Conservation (phyloP, 2,329 filamentous ascomycete species). For the Colletotrichum somersetense region DNA sequence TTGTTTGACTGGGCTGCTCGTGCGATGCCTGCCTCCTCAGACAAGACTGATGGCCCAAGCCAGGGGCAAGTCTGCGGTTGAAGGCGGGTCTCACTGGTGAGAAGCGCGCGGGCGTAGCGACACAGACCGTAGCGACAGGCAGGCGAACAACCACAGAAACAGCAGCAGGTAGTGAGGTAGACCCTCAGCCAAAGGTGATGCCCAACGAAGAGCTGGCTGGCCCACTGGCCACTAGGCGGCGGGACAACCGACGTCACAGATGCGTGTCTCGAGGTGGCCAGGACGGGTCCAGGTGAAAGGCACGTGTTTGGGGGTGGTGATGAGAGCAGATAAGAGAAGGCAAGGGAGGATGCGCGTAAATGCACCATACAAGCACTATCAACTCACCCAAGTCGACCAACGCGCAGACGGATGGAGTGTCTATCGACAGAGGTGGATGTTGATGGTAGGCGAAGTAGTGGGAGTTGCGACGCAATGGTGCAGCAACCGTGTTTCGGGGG, state of each 20-base stretch:
- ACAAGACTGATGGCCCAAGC: not conserved
- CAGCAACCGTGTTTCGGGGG: constrained; percentile 19
- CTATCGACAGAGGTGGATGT: constrained; percentile 27
- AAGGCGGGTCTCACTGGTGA: not conserved
- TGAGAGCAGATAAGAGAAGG: not conserved
- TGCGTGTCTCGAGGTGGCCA: not conserved
- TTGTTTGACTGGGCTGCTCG: not conserved
- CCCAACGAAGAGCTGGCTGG: not conserved
- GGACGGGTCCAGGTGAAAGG: constrained; percentile 1
- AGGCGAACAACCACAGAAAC: not conserved
- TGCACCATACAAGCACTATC: not conserved
- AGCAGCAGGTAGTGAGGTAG: no score
- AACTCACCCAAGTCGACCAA: constrained; percentile 37
- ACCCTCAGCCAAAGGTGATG: not conserved
- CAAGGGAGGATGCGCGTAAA: not conserved
- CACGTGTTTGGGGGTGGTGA: constrained; percentile 8
- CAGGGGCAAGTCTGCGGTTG: constrained; percentile 7
- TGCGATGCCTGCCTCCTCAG: constrained; percentile 16
- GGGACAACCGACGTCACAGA: constrained; percentile 31
- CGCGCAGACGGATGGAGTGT: not conserved
- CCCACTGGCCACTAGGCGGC: not conserved
- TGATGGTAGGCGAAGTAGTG: constrained; percentile 1
- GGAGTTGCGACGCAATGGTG: constrained; percentile 18
- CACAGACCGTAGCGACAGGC: not conserved
- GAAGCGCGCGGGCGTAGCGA: not conserved